Conservation (phyloP, 257 asterid genomes). For the Penstemon eatonii region DNA sequence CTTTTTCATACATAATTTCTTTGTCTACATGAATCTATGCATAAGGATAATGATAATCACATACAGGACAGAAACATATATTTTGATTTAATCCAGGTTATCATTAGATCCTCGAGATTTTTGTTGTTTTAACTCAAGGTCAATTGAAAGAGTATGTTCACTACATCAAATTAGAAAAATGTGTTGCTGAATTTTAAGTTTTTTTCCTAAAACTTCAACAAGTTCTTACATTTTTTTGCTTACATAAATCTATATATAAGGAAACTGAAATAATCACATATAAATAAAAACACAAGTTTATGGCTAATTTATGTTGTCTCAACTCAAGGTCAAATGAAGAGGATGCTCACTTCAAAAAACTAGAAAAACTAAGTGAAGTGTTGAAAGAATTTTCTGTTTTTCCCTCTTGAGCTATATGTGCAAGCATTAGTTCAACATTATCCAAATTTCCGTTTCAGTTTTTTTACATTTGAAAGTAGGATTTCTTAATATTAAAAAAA, state of each 20-base stretch:
- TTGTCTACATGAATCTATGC: slow-evolving; percentile 14
- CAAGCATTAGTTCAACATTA: not conserved
- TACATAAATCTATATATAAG: no score
- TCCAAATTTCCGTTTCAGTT: slow-evolving; percentile 4
- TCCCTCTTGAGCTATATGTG: not conserved
- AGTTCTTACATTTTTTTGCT: no score
- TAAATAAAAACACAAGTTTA: no score
- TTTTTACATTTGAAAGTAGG: slow-evolving; percentile 2
- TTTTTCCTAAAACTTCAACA: no score
- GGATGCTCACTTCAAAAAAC: no score
- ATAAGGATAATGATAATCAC: not conserved
- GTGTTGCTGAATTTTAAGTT: not conserved
- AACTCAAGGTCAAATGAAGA: no score
- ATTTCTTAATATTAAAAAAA: not conserved
- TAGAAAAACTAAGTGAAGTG: no score
- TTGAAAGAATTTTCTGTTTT: no score
- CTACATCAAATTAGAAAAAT: not conserved
- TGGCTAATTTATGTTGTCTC: no score
- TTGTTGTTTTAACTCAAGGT: slow-evolving; percentile 3
- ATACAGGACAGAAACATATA: no score
- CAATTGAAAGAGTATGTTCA: slow-evolving; percentile 14
- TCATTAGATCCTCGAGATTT: slow-evolving; percentile 2
- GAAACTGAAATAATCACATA: no score
- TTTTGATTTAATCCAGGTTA: not conserved
- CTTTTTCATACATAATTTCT: not conserved